Evolutionary conservation across 2,329 filamentous ascomycete species (phyloP).

Genomic region (Kalaharituber pfeilii): DNA sequence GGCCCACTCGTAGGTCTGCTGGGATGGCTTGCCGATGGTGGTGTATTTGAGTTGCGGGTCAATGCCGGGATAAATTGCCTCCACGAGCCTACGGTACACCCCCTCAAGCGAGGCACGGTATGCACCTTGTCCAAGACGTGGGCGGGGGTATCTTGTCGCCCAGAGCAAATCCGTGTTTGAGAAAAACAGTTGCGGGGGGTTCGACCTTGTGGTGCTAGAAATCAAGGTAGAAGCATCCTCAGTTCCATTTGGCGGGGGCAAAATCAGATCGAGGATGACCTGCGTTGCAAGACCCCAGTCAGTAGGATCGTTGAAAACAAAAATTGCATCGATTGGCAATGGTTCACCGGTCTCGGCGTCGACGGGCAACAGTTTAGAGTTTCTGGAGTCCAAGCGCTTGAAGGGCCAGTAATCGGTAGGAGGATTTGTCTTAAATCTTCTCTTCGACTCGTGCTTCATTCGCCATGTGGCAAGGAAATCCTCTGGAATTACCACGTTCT

Average conservation of each 20-base stretch:
- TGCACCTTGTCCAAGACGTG: conserved; percentile 77
- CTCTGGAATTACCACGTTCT: conserved; percentile 64
- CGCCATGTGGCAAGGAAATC: conserved; percentile 70
- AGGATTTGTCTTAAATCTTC: not conserved
- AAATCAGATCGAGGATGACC: conserved; percentile 63
- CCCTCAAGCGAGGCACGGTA: conserved; percentile 70
- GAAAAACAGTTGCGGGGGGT: conserved; percentile 65
- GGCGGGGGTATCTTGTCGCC: conserved; percentile 68
- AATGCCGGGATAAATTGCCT: conserved; percentile 31
- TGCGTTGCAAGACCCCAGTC: conserved; percentile 90
- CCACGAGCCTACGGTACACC: conserved; percentile 57
- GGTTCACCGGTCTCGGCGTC: conserved; percentile 2
- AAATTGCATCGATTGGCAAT: conserved; percentile 64
- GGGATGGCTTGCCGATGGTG: conserved; percentile 68
- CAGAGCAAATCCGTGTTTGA: conserved; percentile 82
- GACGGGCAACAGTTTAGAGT: conserved; percentile 27
- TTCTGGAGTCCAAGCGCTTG: conserved; percentile 31
- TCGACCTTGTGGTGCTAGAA: conserved; percentile 42
- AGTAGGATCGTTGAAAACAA: conserved; percentile 88
- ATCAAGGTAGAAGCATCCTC: conserved; percentile 40
- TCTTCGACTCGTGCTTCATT: too few relatives aligned
- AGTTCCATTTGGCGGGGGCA: conserved; percentile 75
- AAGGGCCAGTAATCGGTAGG: conserved; percentile 60
- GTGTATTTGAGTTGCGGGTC: conserved; percentile 40
- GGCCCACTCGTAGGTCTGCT: conserved; percentile 65